Conservation (phyloP, 495 filamentous ascomycete genomes). For the Penicillium cinerascens region DNA sequence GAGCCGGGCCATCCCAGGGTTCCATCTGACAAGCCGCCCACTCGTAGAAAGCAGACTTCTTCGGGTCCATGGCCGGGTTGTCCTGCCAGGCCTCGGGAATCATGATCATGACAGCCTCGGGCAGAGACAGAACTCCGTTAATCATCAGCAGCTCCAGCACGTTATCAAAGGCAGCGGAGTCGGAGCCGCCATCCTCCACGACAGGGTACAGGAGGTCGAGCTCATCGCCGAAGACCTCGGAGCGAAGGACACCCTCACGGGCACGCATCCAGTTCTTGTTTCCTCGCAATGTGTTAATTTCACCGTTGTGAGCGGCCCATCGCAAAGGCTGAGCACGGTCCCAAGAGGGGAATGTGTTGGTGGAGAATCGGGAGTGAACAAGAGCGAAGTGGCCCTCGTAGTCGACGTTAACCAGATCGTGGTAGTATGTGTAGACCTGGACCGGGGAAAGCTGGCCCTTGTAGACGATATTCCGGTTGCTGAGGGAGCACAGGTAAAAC, state of each 20-base stretch:
- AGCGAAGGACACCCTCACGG: slow-evolving; percentile 92
- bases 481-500: slow-evolving; percentile 98
- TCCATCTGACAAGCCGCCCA: slow-evolving; percentile 99
- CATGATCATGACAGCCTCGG: slow-evolving; percentile 99
- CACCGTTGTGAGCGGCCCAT: slow-evolving; percentile 98
- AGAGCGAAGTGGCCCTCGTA: slow-evolving; percentile 98
- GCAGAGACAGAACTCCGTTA: slow-evolving; percentile 94
- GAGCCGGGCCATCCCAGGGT: slow-evolving; percentile 96
- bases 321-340: slow-evolving; percentile 95
- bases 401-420: slow-evolving; percentile 94
- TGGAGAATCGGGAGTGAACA: slow-evolving; percentile 97
- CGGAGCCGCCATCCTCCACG: slow-evolving; percentile 95
- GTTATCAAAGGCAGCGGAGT: slow-evolving; percentile 98
- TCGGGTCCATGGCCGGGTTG: slow-evolving; percentile 85
- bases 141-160: slow-evolving; percentile 93
- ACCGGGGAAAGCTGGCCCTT: slow-evolving; percentile 95
- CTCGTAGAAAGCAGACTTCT: slow-evolving; percentile 98
- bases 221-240: slow-evolving; percentile 88
- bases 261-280: slow-evolving; percentile 99
- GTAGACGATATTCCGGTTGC: slow-evolving; percentile 99
- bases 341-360: slow-evolving; percentile 99
- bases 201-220: slow-evolving; percentile 91
- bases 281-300: slow-evolving; percentile 96
- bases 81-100: slow-evolving; percentile 99
- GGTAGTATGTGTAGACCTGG: slow-evolving; percentile 99